Conservation (phyloP, 2,329 filamentous ascomycete species). For the Lachnellula arida region DNA sequence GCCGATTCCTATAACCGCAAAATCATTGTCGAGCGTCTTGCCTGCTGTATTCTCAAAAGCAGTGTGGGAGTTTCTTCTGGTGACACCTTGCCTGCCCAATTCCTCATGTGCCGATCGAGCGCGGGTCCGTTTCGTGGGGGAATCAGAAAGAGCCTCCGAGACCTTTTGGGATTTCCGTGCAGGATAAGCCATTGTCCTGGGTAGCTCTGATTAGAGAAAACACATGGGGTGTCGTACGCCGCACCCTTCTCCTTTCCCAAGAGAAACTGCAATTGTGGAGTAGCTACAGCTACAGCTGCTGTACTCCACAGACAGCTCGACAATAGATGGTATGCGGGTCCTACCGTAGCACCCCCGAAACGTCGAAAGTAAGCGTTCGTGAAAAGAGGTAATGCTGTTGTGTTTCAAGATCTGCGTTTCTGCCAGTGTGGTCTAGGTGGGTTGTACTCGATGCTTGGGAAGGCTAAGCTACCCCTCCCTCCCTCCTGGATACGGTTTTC, state of each 20-base stretch:
- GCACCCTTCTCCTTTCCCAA: too few species aligned
- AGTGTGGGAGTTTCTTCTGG: background rate
- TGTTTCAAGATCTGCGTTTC: too few species aligned
- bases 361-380: too few species aligned
- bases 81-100: background rate
- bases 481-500: too few species aligned
- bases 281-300: background rate
- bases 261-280: background rate
- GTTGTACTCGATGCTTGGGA: too few species aligned
- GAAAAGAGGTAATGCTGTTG: too few species aligned
- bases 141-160: background rate
- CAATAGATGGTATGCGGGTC: too few species aligned
- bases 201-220: background rate
- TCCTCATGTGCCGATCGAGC: background rate
- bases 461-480: too few species aligned
- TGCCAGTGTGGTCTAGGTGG: too few species aligned
- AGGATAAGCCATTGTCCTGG: background rate
- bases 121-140: background rate
- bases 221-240: background rate
- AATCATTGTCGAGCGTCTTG: conserved; percentile 1
- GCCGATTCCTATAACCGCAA: conserved; percentile 48
- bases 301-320: background rate
- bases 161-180: background rate
- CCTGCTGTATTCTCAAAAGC: background rate
- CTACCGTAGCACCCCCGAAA: too few species aligned